These are phyloP conservation scores for Fusarium pseudograminearum DNA, from an alignment of 2,329 filamentous ascomycete genomes.

Conservation along the genomic window DNA sequence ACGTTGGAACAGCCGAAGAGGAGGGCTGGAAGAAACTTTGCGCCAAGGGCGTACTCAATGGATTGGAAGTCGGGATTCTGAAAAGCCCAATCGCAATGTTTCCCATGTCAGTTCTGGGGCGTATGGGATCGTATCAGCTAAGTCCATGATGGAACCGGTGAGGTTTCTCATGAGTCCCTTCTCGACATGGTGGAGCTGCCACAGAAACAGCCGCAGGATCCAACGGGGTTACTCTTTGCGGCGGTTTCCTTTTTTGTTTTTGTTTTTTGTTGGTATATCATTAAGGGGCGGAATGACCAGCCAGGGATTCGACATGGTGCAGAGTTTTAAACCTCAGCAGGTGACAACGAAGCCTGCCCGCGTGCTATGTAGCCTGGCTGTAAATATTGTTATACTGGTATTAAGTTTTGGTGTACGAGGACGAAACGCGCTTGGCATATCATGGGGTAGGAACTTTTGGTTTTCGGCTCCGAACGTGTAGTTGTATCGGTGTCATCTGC, in stretches of 20 bases:
- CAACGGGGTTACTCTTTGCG: slow-evolving; percentile 13
- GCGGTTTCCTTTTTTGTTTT: slow-evolving; percentile 15
- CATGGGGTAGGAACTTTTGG: slow-evolving; percentile 37
- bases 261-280: slow-evolving; percentile 21
- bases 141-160: slow-evolving; percentile 36
- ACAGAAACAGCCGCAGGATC: slow-evolving; percentile 13
- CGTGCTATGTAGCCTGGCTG: slow-evolving; percentile 39
- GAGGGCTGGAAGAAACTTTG: slow-evolving; percentile 18
- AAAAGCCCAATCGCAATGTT: slow-evolving; percentile 1
- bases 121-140: slow-evolving; percentile 12
- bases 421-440: slow-evolving; percentile 44
- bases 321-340: slow-evolving; percentile 8
- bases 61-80: slow-evolving; percentile 16
- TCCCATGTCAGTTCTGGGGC: not conserved
- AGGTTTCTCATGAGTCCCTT: slow-evolving; percentile 32
- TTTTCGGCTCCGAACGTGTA: slow-evolving; percentile 41
- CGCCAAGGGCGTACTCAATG: slow-evolving; percentile 12
- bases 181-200: slow-evolving; percentile 16
- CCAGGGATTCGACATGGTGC: slow-evolving; percentile 8
- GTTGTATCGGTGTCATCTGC: slow-evolving; percentile 38
- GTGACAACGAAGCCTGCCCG: slow-evolving; percentile 10
- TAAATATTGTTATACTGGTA: slow-evolving; percentile 44
- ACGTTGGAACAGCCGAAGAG: slow-evolving; percentile 15
- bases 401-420: slow-evolving; percentile 46
- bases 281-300: slow-evolving; percentile 2